A percentile compares a stretch with the other conserved stretches of the same genome.
Conservation (phyloP, 2,329 filamentous ascomycete species). For the Cucurbitaria berberidis region DNA sequence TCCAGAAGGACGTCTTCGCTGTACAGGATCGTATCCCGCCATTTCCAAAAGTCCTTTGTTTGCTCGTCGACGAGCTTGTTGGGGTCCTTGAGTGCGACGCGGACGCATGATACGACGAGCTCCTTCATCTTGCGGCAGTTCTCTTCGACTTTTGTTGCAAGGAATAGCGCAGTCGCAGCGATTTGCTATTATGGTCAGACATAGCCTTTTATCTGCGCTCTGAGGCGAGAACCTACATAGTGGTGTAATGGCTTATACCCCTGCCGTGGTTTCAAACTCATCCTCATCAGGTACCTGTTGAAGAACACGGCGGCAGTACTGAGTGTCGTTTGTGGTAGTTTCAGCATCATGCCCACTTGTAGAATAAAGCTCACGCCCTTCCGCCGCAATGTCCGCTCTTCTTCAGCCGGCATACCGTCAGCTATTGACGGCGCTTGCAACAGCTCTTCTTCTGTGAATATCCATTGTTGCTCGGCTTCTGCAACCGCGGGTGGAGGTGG, state of each 20-base stretch:
- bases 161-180: slow-evolving; percentile 87
- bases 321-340: slow-evolving; percentile 88
- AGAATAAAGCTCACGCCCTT: slow-evolving; percentile 98
- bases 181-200: slow-evolving; percentile 63
- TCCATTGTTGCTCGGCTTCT: slow-evolving; percentile 76
- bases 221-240: slow-evolving; percentile 59
- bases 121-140: slow-evolving; percentile 96
- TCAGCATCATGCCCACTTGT: slow-evolving; percentile 89
- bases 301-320: slow-evolving; percentile 94
- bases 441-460: slow-evolving; percentile 84
- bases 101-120: slow-evolving; percentile 89
- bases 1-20: slow-evolving; percentile 95
- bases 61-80: slow-evolving; percentile 93
- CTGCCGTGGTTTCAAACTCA: slow-evolving; percentile 76
- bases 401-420: slow-evolving; percentile 76
- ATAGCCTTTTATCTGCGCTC: neutral
- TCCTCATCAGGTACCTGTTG: slow-evolving; percentile 93
- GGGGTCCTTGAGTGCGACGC: slow-evolving; percentile 92
- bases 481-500: slow-evolving; percentile 56
- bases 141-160: slow-evolving; percentile 97
- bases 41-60: slow-evolving; percentile 97
- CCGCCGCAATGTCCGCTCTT: slow-evolving; percentile 80
- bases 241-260: slow-evolving; percentile 77
- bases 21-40: slow-evolving; percentile 90
- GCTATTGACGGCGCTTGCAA: slow-evolving; percentile 81